phyloP scores from a whole-genome alignment of 495 filamentous ascomycete genomes.

The Hyaloscypha finlandica region DNA sequence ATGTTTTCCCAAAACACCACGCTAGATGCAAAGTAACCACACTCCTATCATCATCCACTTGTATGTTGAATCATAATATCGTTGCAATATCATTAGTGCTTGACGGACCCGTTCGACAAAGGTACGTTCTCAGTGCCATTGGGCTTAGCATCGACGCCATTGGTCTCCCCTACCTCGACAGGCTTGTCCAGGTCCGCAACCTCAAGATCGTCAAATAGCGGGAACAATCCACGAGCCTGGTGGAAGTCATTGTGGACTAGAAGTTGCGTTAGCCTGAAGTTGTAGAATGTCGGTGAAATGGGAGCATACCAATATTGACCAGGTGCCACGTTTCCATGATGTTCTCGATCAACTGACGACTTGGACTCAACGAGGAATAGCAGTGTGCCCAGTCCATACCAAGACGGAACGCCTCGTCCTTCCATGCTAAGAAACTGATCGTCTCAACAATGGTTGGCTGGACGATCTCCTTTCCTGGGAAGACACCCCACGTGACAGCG shows the following conservation, averaged over 20 bases:
- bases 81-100: slow-evolving; percentile 17
- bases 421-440: slow-evolving; percentile 97
- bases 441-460: slow-evolving; percentile 99
- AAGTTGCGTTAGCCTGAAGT: slow-evolving; percentile 30
- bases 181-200: slow-evolving; percentile 64
- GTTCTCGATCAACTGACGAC: slow-evolving; percentile 74
- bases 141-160: slow-evolving; percentile 14
- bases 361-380: slow-evolving; percentile 75
- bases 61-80: slow-evolving; percentile 36
- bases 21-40: slow-evolving; percentile 27
- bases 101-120: slow-evolving; percentile 16
- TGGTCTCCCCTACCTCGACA: slow-evolving; percentile 28
- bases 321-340: slow-evolving; percentile 91
- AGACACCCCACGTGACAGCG: slow-evolving; percentile 98
- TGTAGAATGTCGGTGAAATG: neutral
- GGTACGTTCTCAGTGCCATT: slow-evolving; percentile 23
- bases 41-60: slow-evolving; percentile 13
- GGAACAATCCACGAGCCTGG: slow-evolving; percentile 71
- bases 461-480: slow-evolving; percentile 97
- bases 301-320: slow-evolving; percentile 84
- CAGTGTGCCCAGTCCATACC: slow-evolving; percentile 95
- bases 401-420: slow-evolving; percentile 93
- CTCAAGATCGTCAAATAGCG: slow-evolving; percentile 77
- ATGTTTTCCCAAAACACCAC: slow-evolving; percentile 37
- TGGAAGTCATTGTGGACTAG: slow-evolving; percentile 97